Evolutionary conservation across 164 flowering plant species (phyloP).

Genomic region (Tetracentron sinense): DNA sequence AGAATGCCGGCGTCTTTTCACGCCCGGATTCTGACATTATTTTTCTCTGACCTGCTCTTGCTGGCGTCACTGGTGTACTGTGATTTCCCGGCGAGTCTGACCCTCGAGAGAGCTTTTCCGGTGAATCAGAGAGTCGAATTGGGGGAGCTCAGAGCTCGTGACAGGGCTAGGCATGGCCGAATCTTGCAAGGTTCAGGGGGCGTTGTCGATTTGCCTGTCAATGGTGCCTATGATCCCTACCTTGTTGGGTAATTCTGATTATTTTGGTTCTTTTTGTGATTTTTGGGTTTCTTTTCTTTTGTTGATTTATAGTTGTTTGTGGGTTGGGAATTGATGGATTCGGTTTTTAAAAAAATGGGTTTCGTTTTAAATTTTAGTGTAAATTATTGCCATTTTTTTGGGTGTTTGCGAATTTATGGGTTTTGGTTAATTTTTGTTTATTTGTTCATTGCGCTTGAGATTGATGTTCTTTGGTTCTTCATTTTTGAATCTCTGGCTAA

Average conservation of each 20-base stretch:
- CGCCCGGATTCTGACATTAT: conserved; percentile 23
- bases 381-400: too few relatives aligned
- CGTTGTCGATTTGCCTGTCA: conserved; percentile 74
- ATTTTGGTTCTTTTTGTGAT: neutral
- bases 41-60: conserved; percentile 20
- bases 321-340: neutral
- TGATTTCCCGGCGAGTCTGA: conserved; percentile 40
- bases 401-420: neutral
- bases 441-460: neutral
- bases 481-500: too few relatives aligned
- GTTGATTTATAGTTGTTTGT: neutral
- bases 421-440: neutral
- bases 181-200: conserved; percentile 50
- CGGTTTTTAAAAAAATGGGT: too few relatives aligned
- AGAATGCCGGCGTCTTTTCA: conserved; percentile 31
- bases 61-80: conserved; percentile 17
- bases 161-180: conserved; percentile 64
- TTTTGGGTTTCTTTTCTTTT: neutral
- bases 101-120: conserved; percentile 69
- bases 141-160: conserved; percentile 52
- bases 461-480: neutral
- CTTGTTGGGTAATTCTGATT: conserved; percentile 57
- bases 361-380: neutral
- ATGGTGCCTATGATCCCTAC: conserved; percentile 69
- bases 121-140: conserved; percentile 30